These are phyloP conservation scores for Pseudogymnoascus sp. DNA, from an alignment of 2,329 filamentous ascomycete species.

Conservation along the genomic window DNA sequence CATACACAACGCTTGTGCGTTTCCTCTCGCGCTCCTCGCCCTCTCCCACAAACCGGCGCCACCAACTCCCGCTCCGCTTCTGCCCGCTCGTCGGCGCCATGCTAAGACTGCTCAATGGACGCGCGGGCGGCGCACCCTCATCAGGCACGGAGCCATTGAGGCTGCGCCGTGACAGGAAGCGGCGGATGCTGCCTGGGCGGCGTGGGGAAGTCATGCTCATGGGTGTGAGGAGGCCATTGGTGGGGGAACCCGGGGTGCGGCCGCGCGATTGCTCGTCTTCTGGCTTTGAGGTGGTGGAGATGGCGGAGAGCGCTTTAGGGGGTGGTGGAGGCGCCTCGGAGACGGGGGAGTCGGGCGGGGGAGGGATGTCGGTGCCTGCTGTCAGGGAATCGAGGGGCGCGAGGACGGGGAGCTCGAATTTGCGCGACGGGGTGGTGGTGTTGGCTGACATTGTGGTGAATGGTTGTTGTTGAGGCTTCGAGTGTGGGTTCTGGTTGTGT, in stretches of 20 bases:
- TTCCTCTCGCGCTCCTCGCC: slow-evolving; percentile 14
- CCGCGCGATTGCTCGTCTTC: neutral
- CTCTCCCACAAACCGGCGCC: slow-evolving; percentile 20
- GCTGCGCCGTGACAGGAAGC: slow-evolving; percentile 29
- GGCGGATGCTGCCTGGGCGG: slow-evolving; percentile 29
- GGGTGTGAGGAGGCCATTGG: slow-evolving; percentile 13
- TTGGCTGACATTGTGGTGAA: neutral
- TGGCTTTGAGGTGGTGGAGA: slow-evolving; percentile 11
- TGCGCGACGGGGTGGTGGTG: slow-evolving; percentile 12
- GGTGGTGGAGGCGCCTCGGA: slow-evolving; percentile 22
- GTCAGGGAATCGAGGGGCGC: slow-evolving; percentile 27
- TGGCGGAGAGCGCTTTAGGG: neutral
- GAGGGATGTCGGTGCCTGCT: slow-evolving; percentile 29
- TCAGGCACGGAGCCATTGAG: slow-evolving; percentile 20
- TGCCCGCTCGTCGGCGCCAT: slow-evolving; percentile 18
- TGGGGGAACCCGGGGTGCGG: neutral
- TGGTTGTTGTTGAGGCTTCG: neutral
- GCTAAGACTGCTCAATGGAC: slow-evolving; percentile 20
- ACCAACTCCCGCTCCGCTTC: slow-evolving; percentile 27
- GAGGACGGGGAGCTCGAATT: slow-evolving; percentile 27
- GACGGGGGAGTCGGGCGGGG: slow-evolving; percentile 27
- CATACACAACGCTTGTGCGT: slow-evolving; percentile 22
- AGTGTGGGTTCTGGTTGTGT: neutral
- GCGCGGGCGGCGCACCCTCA: slow-evolving; percentile 21
- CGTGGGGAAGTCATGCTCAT: slow-evolving; percentile 23